A percentile compares a stretch with the other conserved stretches of the same genome.
phyloP scores from a whole-genome alignment of 371 early-diverging fungal species.

The Mucor lusitanicus region DNA sequence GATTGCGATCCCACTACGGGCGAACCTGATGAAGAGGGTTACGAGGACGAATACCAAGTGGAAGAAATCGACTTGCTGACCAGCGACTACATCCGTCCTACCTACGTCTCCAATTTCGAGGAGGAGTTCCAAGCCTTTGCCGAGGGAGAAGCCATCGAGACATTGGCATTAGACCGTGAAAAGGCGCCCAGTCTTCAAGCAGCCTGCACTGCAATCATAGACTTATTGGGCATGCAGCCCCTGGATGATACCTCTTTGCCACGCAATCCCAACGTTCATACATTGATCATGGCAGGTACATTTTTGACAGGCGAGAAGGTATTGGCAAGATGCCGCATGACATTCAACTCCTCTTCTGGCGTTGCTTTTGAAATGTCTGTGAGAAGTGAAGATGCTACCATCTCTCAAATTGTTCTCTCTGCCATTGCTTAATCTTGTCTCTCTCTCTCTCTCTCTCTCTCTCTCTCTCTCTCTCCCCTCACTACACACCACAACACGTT shows the following conservation, averaged over 20 bases:
- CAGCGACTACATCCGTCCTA: conserved; percentile 90
- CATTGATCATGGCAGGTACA: conserved; percentile 82
- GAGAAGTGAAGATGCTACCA: conserved; percentile 67
- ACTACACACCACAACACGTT: not conserved
- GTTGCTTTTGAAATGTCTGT: conserved; percentile 92
- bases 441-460: not conserved
- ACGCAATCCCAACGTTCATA: conserved; percentile 83
- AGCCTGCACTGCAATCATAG: conserved; percentile 68
- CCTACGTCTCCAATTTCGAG: conserved; percentile 55
- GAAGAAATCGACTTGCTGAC: conserved; percentile 86
- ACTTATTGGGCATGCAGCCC: conserved; percentile 86
- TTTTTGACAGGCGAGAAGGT: conserved; percentile 80
- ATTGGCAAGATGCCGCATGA: conserved; percentile 86
- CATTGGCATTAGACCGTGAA: conserved; percentile 78
- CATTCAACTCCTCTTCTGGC: conserved; percentile 77
- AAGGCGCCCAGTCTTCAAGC: conserved; percentile 65
- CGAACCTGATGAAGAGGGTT: conserved; percentile 91
- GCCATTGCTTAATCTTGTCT: conserved; percentile 61
- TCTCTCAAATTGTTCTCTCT: conserved; percentile 74
- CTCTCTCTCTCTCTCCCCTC: not conserved
- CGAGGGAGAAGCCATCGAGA: conserved; percentile 78
- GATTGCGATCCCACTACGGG: conserved; percentile 94
- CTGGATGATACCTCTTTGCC: conserved; percentile 72
- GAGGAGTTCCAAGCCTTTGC: conserved; percentile 80
- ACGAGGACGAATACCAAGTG: conserved; percentile 92